phyloP scores from a whole-genome alignment of 352 stramenopile species.

The Pythium rhizo-oryzae region DNA sequence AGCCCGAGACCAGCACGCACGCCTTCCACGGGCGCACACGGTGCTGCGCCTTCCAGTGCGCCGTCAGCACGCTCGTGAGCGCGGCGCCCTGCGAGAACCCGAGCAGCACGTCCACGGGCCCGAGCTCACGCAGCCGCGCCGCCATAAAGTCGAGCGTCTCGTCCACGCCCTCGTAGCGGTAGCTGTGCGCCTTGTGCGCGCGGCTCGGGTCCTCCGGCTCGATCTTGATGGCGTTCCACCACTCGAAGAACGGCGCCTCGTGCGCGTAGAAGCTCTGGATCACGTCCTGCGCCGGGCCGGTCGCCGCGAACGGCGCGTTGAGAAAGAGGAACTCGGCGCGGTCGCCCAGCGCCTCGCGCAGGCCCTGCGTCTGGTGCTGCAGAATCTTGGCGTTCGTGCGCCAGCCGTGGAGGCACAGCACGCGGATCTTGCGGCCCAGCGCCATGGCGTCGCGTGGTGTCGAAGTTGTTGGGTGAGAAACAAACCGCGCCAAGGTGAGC shows the following conservation, averaged over 20 bases:
- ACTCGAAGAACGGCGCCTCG: conserved; percentile 71
- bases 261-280: conserved; percentile 62
- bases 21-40: conserved; percentile 55
- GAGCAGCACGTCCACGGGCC: conserved; percentile 62
- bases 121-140: conserved; percentile 50
- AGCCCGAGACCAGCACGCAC: conserved; percentile 67
- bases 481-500: background rate
- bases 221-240: conserved; percentile 69
- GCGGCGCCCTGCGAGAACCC: conserved; percentile 79
- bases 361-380: conserved; percentile 52
- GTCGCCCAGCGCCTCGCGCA: conserved; percentile 56
- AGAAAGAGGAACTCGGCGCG: conserved; percentile 68
- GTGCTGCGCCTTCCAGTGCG: conserved; percentile 47
- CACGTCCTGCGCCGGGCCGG: conserved; percentile 57
- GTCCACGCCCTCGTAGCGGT: conserved; percentile 66
- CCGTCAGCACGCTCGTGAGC: conserved; percentile 60
- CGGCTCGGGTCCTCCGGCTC: conserved; percentile 20
- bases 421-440: conserved; percentile 44
- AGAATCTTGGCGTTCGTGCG: conserved; percentile 74
- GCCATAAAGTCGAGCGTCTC: conserved; percentile 61
- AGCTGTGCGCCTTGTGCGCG: conserved; percentile 28
- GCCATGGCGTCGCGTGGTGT: conserved; percentile 5
- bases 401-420: conserved; percentile 82
- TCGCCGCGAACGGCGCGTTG: conserved; percentile 61
- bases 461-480: background rate